Base-by-base conservation (phyloP, 495 filamentous ascomycete genomes). In the Xylaria castorea region DNA sequence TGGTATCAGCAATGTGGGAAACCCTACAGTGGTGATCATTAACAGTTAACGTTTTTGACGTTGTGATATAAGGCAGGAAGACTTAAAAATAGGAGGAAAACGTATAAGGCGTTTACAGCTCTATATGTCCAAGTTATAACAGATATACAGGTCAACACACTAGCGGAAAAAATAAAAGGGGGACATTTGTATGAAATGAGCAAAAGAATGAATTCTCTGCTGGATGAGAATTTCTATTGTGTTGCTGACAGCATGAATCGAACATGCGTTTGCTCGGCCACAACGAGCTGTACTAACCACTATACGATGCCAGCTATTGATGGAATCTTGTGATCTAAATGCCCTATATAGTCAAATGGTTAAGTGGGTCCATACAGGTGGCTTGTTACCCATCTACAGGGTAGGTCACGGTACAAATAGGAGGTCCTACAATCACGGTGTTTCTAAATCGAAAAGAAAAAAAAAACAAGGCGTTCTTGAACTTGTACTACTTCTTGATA, bases 201-300 rank as follows among this genome's bases (percentile, higher is more conserved):
- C 27, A 58, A 58, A 58, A 58, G 27, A 58, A 4, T 20, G 5
- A 12, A 7, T 3, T 4, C 0, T 16, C 4, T 14, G 22, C 0
- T 30, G 5, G 1, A 0, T 16, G 0, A 7, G 5, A 14, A 25
- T 16, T 30, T 55, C 16, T 2, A 14, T n/a, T 27, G 3, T 12
- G 20, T 64, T 64, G 61, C 61, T 64, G 61, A 42, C 38, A n/a
- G 61, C 61, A 64, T 64, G 61, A 64, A 64, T 64, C 61, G 61
- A 64, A 64, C 61, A 64, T 64, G 61, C 61, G 61, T 62, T 58
- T 70, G 40, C 67, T 48, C 57, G 55, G 51, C 67, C 67, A 70
- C 67, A 70, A 70, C 67, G 55, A 60, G 55, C 38, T 46, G 51
- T 70, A 62, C 67, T 70, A 70, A 70, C 55, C 55, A 70, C 67